Base-by-base conservation (phyloP, 768 basidiomycete genomes). In the Leccinellum albellum region DNA sequence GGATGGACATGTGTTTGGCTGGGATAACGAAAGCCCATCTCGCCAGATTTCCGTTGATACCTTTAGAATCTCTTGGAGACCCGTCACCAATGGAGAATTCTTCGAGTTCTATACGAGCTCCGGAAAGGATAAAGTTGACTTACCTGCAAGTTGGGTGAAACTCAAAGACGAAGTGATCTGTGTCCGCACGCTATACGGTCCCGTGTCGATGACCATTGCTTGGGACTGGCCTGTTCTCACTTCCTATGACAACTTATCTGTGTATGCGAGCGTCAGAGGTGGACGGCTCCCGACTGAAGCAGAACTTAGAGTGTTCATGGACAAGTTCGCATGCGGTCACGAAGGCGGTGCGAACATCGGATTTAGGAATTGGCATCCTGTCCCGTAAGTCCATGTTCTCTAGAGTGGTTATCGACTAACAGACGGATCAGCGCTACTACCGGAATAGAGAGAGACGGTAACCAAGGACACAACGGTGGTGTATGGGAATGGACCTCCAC, bases 401-500 rank as follows among this genome's bases (percentile, higher is more conserved):
- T 9, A 17, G 20, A 23, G 23, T 24, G 24, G 29, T 31, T 21
- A 7, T 26, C 46, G 59, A 56, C 51, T 58, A 24, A 51, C 47
- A 50, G 8, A 45, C 37, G 15, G 12, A 47, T 10, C 50, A 90
- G 89, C 29, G 83, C 89, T 21, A 91, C 90, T 44, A 83, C 83
- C 2, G 90, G 88, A 33, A 71, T 77, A 58, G 74, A 75, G 57
- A 75, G 70, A 51, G 65, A 68, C 56, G 78, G 71, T 21, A 83
- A 84, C 3, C 82, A 76, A 69, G 89, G 91, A 12, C 83, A 85
- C 60, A 98, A 99, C 62, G 97, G 97, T 7, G 97, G 97, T 6
- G 88, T 97, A 15, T 99, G 96, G 94, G 94, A 98, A 76, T 98
- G 95, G 95, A 97, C 96, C 0, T 88, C 88, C 20, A 94, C 94